Evolutionary conservation across 1,284 basidiomycete genomes (phyloP), one percentile per base, ranked within the genome.

Genomic region (Ustilago cynodontis): DNA sequence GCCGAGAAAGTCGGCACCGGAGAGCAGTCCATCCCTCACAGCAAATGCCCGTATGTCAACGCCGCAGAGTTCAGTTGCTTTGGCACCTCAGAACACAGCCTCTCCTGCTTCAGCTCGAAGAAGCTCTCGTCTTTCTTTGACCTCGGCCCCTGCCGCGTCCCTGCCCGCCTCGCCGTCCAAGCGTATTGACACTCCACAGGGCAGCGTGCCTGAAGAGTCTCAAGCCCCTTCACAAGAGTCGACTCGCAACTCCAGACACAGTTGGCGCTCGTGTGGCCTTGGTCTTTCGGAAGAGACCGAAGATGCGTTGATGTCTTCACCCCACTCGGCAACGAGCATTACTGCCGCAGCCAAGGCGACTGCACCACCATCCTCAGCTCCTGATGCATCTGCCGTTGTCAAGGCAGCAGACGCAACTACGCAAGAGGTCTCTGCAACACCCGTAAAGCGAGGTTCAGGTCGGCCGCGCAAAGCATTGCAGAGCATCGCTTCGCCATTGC

Each of bases 401-500:
- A 31, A 18, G 28, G 55, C 41, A 28, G 59, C 37, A 24, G 37
- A 22, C 37, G 29, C 13, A 1, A 3, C 1, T 4, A 28, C 20
- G 13, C 41, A 28, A 37, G 47, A 26, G 24, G 37, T 43, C 13
- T 14, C 57, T 1, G 26, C 28, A 13, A 51, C 54, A 10, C 71
- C 71, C 10, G 59, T 56, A 8, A 65, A 66, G 63, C 65, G 66
- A 11, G 63, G 59, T n/a, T 62, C 24, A 6, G 71, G 66, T 20
- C 55, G 66, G 29, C 63, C 71, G 7, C n/a, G n/a, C n/a, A 51
- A 55, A 22, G 55, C 50, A 14, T 52, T 26, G 16, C 28, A 13
- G 11, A 31, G 33, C 14, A 6, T n/a, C 13, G 47, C 45, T 13
- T 33, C 39, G 7, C 24, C 39, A 16, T 33, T 52, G 22, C 35